phyloP scores from a whole-genome alignment of 441 rosid species.

The Adansonia madagascariensis region DNA sequence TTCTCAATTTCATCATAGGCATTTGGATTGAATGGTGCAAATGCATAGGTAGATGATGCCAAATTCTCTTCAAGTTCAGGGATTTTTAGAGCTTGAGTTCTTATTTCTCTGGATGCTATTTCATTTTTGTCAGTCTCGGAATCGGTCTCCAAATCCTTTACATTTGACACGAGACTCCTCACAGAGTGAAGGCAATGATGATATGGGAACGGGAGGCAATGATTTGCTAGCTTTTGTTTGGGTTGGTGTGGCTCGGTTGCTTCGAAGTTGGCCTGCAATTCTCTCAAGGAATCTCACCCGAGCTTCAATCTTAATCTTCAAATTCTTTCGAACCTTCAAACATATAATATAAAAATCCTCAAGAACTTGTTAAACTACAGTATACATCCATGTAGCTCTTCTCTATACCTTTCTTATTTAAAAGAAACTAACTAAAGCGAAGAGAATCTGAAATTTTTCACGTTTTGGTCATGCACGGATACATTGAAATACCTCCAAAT shows the following conservation, averaged over 20 bases:
- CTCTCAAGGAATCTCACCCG: constrained; percentile 53
- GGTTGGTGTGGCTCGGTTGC: constrained; percentile 26
- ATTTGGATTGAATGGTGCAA: neutral
- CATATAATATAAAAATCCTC: neutral
- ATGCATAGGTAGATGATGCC: constrained; percentile 11
- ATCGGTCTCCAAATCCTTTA: constrained; percentile 43
- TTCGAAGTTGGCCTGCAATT: constrained; percentile 36
- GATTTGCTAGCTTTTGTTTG: constrained; percentile 34
- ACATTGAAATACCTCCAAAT: no score
- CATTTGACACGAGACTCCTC: constrained; percentile 51
- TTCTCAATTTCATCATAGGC: constrained; percentile 19
- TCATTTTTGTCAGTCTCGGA: constrained; percentile 39
- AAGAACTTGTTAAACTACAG: neutral
- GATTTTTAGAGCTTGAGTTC: constrained; percentile 37
- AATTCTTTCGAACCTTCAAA: constrained; percentile 48
- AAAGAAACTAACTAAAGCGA: no score
- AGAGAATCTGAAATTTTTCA: no score
- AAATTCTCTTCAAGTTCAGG: constrained; percentile 32
- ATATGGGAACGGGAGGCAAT: constrained; percentile 24
- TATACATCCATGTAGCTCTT: neutral
- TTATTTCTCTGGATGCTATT: constrained; percentile 35
- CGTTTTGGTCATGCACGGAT: no score
- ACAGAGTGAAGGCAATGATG: constrained; percentile 52
- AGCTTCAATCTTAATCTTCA: constrained; percentile 59
- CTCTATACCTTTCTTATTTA: no score